phyloP scores from a whole-genome alignment of 2,329 filamentous ascomycete species.

The Colletotrichum brevisporum region DNA sequence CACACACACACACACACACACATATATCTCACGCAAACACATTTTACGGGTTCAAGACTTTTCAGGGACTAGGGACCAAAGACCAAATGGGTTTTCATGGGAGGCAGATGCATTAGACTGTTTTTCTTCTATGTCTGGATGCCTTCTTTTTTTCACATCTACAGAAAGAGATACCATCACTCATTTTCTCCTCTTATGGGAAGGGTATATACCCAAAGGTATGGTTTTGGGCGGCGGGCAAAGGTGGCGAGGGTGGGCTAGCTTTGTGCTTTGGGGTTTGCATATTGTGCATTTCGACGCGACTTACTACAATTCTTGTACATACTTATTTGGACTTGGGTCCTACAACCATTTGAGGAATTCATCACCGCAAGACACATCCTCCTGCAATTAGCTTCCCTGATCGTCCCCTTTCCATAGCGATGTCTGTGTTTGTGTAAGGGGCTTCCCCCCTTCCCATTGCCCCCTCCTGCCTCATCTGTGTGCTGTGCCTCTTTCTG shows the following conservation, averaged over 20 bases:
- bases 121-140: neutral
- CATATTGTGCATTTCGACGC: conserved; percentile 1
- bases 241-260: neutral
- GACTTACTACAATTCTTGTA: neutral
- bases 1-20: neutral
- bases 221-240: neutral
- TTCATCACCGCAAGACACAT: neutral
- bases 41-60: conserved; percentile 3
- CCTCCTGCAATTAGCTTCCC: neutral
- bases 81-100: neutral
- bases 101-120: conserved; percentile 25
- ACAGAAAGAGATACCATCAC: conserved; percentile 27
- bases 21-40: neutral
- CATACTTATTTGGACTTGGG: neutral
- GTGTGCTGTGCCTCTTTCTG: neutral
- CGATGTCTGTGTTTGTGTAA: neutral
- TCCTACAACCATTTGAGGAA: neutral
- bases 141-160: neutral
- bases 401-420: neutral
- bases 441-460: neutral
- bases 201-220: conserved; percentile 16
- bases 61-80: conserved; percentile 17
- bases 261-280: conserved; percentile 5
- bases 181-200: conserved; percentile 19
- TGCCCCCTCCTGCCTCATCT: neutral